Percentiles rank a stretch among this genome's conserved stretches.
Conservation (phyloP, 164 flowering plant species). For the Kingdonia uniflora region DNA sequence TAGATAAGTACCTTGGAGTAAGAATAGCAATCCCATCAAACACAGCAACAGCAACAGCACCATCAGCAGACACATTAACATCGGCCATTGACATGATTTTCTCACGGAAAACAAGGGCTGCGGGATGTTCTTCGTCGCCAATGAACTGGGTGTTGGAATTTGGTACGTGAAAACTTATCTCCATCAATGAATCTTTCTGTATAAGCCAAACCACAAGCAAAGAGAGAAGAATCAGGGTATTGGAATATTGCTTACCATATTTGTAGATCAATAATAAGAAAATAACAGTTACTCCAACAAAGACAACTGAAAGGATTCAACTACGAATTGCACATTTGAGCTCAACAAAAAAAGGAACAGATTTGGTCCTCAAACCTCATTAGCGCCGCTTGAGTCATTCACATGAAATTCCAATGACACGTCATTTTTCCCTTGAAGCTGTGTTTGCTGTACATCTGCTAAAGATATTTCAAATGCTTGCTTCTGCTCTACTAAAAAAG, state of each 20-base stretch:
- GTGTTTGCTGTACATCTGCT: conserved; percentile 92
- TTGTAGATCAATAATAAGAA: neutral
- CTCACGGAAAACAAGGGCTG: conserved; percentile 92
- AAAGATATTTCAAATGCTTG: conserved; percentile 96
- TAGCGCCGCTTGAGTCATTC: conserved; percentile 95
- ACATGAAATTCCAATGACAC: conserved; percentile 91
- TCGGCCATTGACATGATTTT: conserved; percentile 86
- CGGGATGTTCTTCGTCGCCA: conserved; percentile 88
- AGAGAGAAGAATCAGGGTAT: neutral
- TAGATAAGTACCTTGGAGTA: conserved; percentile 78
- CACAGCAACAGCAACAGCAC: conserved; percentile 80
- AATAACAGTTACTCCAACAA: neutral
- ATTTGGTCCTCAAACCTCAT: conserved; percentile 46
- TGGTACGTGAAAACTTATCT: conserved; percentile 87
- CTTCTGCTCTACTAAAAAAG: conserved; percentile 69
- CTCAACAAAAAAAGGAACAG: too few relatives aligned
- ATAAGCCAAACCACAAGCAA: conserved; percentile 11
- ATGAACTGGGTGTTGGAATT: conserved; percentile 84
- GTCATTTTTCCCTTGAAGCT: conserved; percentile 94
- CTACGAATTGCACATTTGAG: too few relatives aligned
- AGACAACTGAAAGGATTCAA: too few relatives aligned
- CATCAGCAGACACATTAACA: conserved; percentile 79
- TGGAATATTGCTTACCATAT: too few relatives aligned
- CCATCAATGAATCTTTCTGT: conserved; percentile 97
- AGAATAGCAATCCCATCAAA: conserved; percentile 93